Conservation (phyloP, 2,329 filamentous ascomycete species). For the Fusarium sp. region DNA sequence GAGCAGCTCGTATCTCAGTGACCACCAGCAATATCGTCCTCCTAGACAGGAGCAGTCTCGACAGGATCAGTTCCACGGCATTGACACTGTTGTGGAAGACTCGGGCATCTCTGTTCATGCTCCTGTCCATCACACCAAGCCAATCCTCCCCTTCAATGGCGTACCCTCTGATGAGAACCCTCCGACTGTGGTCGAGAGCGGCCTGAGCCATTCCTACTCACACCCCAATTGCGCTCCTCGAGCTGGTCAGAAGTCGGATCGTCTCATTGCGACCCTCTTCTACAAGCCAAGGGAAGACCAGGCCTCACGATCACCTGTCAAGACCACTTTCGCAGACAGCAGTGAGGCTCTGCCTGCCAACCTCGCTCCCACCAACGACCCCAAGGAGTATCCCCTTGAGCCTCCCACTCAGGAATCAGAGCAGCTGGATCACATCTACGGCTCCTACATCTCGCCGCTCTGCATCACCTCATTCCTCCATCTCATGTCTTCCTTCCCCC, state of each 20-base stretch:
- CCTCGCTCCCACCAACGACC: constrained; percentile 69
- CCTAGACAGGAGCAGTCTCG: constrained; percentile 64
- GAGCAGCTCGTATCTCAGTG: constrained; percentile 71
- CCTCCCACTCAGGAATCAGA: constrained; percentile 65
- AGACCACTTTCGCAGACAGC: constrained; percentile 45
- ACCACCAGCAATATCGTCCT: constrained; percentile 73
- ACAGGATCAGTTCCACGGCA: constrained; percentile 66
- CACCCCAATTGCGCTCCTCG: constrained; percentile 72
- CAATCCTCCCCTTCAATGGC: constrained; percentile 66
- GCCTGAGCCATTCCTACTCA: constrained; percentile 70
- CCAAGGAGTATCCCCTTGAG: constrained; percentile 70
- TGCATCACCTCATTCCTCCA: constrained; percentile 75
- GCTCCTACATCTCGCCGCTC: constrained; percentile 73
- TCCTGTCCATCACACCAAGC: constrained; percentile 51
- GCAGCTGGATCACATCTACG: constrained; percentile 73
- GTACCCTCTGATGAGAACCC: constrained; percentile 70
- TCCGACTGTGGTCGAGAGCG: constrained; percentile 71
- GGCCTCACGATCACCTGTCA: constrained; percentile 48
- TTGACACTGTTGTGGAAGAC: constrained; percentile 74
- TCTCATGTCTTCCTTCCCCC: constrained; percentile 72
- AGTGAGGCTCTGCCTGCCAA: constrained; percentile 59
- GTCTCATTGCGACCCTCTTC: constrained; percentile 72
- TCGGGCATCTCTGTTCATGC: constrained; percentile 50
- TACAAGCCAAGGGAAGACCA: constrained; percentile 62
- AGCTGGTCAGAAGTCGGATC: constrained; percentile 59